Evolutionary conservation across 768 basidiomycete genomes (phyloP).

Genomic region (Rhizopogon vinicolor): DNA sequence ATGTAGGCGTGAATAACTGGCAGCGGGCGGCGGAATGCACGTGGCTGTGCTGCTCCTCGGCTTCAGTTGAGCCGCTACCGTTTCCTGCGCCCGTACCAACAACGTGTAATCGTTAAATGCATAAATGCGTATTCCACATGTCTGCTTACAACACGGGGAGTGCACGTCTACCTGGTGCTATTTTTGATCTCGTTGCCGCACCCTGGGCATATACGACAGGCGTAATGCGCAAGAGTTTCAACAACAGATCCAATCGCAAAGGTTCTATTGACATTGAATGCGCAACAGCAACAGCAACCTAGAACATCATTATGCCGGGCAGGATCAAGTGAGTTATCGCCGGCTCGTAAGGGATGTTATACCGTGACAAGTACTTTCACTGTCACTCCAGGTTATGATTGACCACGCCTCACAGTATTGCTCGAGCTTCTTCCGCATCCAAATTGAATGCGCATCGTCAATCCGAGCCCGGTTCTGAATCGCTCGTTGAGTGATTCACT

Average conservation of each 20-base stretch:
- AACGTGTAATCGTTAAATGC: constrained; percentile 3
- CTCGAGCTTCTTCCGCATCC: background rate
- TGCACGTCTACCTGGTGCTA: constrained; percentile 1
- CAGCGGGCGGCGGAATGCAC: background rate
- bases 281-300: too few relatives aligned
- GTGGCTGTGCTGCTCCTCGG: constrained; percentile 1
- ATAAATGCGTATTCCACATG: constrained; percentile 27
- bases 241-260: background rate
- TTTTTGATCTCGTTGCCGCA: background rate
- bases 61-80: background rate
- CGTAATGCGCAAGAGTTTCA: background rate
- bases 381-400: background rate
- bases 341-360: background rate
- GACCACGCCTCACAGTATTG: background rate
- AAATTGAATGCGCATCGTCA: background rate
- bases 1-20: background rate
- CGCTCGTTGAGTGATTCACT: constrained; percentile 27
- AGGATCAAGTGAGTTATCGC: background rate
- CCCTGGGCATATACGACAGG: background rate
- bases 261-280: background rate
- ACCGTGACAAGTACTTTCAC: background rate
- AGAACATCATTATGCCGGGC: background rate
- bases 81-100: constrained; percentile 1
- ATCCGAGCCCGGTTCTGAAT: constrained; percentile 11
- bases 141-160: background rate